These are phyloP conservation scores for Papiliotrema flavescens DNA, from an alignment of 1,284 basidiomycete genomes.

Conservation along the genomic window DNA sequence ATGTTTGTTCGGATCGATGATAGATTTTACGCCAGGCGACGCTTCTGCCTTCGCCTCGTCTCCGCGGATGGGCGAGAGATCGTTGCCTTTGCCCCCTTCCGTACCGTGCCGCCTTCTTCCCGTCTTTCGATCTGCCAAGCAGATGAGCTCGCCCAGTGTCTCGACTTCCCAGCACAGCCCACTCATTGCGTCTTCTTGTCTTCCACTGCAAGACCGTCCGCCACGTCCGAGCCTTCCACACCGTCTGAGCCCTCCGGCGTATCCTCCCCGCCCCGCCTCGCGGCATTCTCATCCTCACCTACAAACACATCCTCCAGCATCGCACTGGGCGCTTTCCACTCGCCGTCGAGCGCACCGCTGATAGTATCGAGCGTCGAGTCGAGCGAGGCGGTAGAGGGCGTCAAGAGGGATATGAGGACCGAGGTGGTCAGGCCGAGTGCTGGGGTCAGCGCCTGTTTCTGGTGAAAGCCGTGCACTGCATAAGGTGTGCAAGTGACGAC, in stretches of 20 bases:
- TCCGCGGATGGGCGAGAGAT: too few relatives aligned
- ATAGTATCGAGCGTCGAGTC: not conserved
- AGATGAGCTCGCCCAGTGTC: too few relatives aligned
- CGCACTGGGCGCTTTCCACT: not conserved
- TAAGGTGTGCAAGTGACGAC: not conserved
- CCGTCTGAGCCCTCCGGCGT: slow-evolving; percentile 21
- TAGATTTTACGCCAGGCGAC: too few relatives aligned
- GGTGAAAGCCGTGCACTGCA: not conserved
- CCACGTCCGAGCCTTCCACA: slow-evolving; percentile 10
- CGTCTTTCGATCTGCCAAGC: too few relatives aligned
- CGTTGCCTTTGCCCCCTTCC: too few relatives aligned
- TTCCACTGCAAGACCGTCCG: not conserved
- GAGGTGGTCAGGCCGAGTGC: slow-evolving; percentile 25
- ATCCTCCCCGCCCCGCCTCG: slow-evolving; percentile 21
- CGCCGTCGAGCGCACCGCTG: not conserved
- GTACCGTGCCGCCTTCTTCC: too few relatives aligned
- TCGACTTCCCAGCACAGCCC: too few relatives aligned
- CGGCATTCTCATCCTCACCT: slow-evolving; percentile 22
- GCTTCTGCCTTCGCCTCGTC: too few relatives aligned
- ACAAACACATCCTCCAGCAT: not conserved
- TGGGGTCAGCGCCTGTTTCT: slow-evolving; percentile 4
- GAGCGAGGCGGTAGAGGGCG: slow-evolving; percentile 6
- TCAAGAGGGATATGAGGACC: slow-evolving; percentile 17
- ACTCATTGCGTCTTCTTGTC: slow-evolving; percentile 1
- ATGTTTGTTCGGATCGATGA: too few relatives aligned